Base-by-base conservation (phyloP, 148 eudicot species). In the Diospyros lotus region DNA sequence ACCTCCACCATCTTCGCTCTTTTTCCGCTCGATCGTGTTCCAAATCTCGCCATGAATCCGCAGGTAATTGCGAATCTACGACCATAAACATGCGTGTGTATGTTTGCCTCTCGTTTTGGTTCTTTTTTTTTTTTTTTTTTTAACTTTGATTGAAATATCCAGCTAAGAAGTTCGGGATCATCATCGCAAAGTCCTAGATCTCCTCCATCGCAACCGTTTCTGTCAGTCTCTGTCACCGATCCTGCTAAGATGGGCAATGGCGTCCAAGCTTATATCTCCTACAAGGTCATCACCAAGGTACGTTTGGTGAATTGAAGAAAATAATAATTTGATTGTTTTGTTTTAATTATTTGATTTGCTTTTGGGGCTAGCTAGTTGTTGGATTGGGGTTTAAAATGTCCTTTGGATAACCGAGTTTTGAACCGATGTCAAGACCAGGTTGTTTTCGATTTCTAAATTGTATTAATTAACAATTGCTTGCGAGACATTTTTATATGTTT, bases 221-320 rank as follows among this genome's bases (percentile, higher is more conserved):
- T 96, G 4, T 83, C 84, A 13, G 94, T 96, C 42, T 86, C 94
- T 9, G 99, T 93, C 10, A 86, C 88, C 58, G 99, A 93, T 93
- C 98, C 98, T n/a, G 98, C 91, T 76, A 96, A 96, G 81, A 85
- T 96, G 83, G 94, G 97, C 74, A 91, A 82, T 84, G 98, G 97
- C 66, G 98, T 96, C 44, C 99, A 96, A 82, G 84, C 99, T 67
- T 96, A 91, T 78, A 96, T 93, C 83, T 96, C 99, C 58, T 96
- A 91, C 75, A 86, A 86, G 67, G 91, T 96, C 75, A 86, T 86
- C 81, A 90, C 97, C 18, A 88, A 90, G 98, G 98, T 95, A 71
- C 64, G 51, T 59, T 58, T 56, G 8, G 15, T 15, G 38, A 44
- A 41, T 48, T 28, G 28, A 28, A 28, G 28, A 28, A 28, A 28